Conservation (phyloP, 2,329 filamentous ascomycete species). For the Amauroascus verrucosus region DNA sequence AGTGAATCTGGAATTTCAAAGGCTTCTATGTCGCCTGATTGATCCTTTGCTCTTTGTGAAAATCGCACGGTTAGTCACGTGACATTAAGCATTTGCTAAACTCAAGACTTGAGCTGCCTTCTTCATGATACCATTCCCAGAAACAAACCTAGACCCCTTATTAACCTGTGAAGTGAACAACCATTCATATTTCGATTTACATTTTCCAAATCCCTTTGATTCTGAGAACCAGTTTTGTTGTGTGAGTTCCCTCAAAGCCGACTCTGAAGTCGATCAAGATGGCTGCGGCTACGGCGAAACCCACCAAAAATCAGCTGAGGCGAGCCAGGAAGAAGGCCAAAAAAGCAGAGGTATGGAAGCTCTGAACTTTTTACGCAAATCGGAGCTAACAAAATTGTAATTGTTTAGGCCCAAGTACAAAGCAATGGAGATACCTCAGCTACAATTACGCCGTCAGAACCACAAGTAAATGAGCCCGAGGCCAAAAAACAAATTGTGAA, state of each 20-base stretch:
- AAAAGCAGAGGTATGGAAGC: constrained; percentile 51
- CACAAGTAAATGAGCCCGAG: constrained; percentile 1
- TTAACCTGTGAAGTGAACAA: background rate
- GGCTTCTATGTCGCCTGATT: no score
- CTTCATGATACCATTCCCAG: background rate
- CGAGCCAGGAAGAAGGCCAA: constrained; percentile 90
- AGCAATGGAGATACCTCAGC: constrained; percentile 7
- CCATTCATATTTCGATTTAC: background rate
- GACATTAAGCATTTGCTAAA: background rate
- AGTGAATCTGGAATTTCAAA: background rate
- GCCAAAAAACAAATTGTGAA: constrained; percentile 1
- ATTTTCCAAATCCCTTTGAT: background rate
- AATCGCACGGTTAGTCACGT: background rate
- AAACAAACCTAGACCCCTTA: background rate
- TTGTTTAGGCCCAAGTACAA: constrained; percentile 7
- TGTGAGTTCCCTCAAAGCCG: background rate
- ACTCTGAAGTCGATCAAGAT: constrained; percentile 10
- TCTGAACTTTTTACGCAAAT: background rate
- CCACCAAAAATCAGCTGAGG: constrained; percentile 88
- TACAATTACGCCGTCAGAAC: constrained; percentile 7
- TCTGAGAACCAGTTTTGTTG: background rate
- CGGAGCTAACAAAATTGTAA: background rate
- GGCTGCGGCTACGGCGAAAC: constrained; percentile 44
- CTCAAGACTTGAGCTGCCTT: constrained; percentile 1
- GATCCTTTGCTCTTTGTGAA: no score